phyloP scores from a whole-genome alignment of 1,284 basidiomycete species.

The Chiua sp. region DNA sequence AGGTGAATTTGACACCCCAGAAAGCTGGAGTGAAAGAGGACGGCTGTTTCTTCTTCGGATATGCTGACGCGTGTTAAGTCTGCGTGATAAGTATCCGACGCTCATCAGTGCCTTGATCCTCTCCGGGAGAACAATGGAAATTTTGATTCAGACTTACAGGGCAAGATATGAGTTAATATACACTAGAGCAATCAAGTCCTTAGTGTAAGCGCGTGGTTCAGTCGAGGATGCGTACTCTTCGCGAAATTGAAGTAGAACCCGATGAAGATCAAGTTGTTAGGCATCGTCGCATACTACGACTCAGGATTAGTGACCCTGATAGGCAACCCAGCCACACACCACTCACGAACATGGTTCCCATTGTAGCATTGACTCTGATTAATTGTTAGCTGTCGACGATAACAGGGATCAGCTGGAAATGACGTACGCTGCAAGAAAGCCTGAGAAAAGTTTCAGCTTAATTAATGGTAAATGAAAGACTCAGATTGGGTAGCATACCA shows the following conservation, averaged over 20 bases:
- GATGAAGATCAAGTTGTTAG: conserved; percentile 22
- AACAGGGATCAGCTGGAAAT: not conserved
- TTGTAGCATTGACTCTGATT: conserved; percentile 48
- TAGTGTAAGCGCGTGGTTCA: not conserved
- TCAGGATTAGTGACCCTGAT: conserved; percentile 1
- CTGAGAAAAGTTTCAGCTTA: conserved; percentile 1
- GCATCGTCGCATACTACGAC: conserved; percentile 23
- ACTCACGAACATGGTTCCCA: conserved; percentile 47
- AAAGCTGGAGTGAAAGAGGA: not conserved
- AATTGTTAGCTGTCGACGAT: not conserved
- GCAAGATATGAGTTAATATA: conserved; percentile 25
- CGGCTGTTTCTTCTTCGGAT: no score
- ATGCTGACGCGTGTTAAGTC: no score
- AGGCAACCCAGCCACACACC: not conserved
- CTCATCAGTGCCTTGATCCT: no score
- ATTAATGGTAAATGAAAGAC: not conserved
- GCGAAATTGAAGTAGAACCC: conserved; percentile 28
- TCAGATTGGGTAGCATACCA: conserved; percentile 31
- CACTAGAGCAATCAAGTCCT: conserved; percentile 3
- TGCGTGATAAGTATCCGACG: no score
- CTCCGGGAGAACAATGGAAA: no score
- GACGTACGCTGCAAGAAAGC: conserved; percentile 19
- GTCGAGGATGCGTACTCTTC: conserved; percentile 13
- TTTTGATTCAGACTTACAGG: conserved; percentile 12
- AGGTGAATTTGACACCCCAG: not conserved